Evolutionary conservation across 108 stramenopile species (phyloP).

Genomic region (Pseudonitzschia multiseries): DNA sequence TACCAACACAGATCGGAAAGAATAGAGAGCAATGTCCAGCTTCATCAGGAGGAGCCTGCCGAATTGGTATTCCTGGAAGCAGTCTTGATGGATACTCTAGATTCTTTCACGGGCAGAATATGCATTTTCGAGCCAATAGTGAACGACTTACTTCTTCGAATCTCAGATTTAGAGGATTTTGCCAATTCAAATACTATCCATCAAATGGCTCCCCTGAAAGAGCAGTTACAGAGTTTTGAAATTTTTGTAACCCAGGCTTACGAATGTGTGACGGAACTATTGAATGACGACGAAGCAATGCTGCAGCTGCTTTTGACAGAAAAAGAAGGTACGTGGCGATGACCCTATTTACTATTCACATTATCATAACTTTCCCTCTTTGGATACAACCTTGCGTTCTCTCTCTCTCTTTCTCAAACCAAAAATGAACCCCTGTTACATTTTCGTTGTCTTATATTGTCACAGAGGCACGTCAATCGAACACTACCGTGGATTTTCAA

Average conservation of each 20-base stretch:
- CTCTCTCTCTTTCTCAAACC: background rate
- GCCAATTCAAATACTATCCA: constrained; percentile 66
- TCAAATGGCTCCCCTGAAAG: constrained; percentile 79
- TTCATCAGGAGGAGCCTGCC: constrained; percentile 38
- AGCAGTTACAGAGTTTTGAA: constrained; percentile 81
- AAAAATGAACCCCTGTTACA: background rate
- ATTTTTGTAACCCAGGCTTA: constrained; percentile 71
- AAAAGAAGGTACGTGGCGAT: constrained; percentile 39
- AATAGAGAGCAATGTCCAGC: constrained; percentile 17
- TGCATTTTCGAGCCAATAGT: constrained; percentile 88
- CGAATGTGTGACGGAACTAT: constrained; percentile 63
- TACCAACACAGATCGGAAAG: constrained; percentile 29
- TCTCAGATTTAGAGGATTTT: constrained; percentile 59
- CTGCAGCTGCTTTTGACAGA: constrained; percentile 76
- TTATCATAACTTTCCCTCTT: background rate
- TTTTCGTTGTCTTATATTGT: background rate
- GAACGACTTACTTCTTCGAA: constrained; percentile 62
- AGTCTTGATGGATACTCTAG: constrained; percentile 71
- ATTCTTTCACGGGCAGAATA: constrained; percentile 70
- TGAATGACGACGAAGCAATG: constrained; percentile 86
- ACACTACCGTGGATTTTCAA: constrained; percentile 44
- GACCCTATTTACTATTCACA: background rate
- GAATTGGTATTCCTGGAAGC: constrained; percentile 85
- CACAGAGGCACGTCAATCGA: constrained; percentile 39
- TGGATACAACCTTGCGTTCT: background rate